Conservation (phyloP, 768 basidiomycete species). For the Tephrocybe rancida region DNA sequence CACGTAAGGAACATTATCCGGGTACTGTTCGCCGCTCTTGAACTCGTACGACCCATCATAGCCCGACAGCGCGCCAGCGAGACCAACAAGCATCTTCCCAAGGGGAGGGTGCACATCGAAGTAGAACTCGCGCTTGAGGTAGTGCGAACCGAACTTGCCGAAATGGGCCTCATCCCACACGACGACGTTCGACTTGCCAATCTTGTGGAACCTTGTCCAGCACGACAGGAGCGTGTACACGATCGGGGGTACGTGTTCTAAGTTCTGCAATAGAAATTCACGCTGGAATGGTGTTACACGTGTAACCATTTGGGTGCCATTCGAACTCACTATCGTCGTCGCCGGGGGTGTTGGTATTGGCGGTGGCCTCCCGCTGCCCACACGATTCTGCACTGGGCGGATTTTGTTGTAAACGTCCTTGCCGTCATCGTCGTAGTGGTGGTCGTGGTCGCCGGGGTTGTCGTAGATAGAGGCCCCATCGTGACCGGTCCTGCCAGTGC, state of each 20-base stretch:
- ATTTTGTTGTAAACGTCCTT: constrained; percentile 57
- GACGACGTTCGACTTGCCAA: constrained; percentile 83
- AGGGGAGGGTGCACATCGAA: constrained; percentile 99
- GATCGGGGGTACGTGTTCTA: constrained; percentile 75
- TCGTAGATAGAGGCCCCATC: constrained; percentile 20
- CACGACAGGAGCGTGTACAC: constrained; percentile 93
- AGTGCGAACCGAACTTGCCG: constrained; percentile 98
- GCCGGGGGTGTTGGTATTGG: constrained; percentile 65
- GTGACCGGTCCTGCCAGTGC: constrained; percentile 33
- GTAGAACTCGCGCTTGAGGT: constrained; percentile 98
- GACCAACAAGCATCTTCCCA: constrained; percentile 98
- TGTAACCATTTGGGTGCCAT: constrained; percentile 15
- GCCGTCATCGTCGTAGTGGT: constrained; percentile 47
- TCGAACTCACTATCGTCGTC: constrained; percentile 56
- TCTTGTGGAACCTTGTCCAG: constrained; percentile 93
- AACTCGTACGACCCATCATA: constrained; percentile 94
- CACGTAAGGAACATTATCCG: constrained; percentile 84
- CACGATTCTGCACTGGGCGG: constrained; percentile 35
- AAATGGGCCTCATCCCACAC: constrained; percentile 99
- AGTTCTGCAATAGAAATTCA: constrained; percentile 80
- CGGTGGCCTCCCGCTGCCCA: constrained; percentile 63
- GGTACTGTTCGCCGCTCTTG: constrained; percentile 88
- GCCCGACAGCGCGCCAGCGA: constrained; percentile 88
- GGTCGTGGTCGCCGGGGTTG: constrained; percentile 23
- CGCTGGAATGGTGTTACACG: constrained; percentile 41